phyloP scores from a whole-genome alignment of 2,329 filamentous ascomycete species.

The Ophiocordyceps polyrhachis-furcata region DNA sequence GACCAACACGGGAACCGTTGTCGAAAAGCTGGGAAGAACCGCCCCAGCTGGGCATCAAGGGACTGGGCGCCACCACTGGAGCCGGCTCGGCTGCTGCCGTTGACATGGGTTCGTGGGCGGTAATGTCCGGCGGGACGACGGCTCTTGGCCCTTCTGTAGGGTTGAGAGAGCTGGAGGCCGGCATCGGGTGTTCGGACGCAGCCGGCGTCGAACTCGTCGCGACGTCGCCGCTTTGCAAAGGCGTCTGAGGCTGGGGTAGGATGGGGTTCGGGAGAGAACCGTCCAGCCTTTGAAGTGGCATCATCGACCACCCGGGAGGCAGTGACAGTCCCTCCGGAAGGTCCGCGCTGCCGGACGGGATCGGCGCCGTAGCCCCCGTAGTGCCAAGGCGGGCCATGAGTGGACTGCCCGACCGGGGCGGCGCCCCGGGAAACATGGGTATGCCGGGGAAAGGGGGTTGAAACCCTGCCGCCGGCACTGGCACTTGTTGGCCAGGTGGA shows the following conservation, averaged over 20 bases:
- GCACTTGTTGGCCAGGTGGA: slow-evolving; percentile 5
- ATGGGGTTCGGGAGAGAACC: slow-evolving; percentile 10
- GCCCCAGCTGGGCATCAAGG: slow-evolving; percentile 31
- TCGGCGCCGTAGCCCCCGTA: slow-evolving; percentile 25
- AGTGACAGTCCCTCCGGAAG: slow-evolving; percentile 45
- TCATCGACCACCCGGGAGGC: slow-evolving; percentile 44
- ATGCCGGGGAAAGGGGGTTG: slow-evolving; percentile 6
- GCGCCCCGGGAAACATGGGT: slow-evolving; percentile 8
- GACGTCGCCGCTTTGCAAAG: slow-evolving; percentile 4
- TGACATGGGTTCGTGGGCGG: neutral
- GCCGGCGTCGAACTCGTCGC: slow-evolving; percentile 2
- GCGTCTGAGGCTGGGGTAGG: slow-evolving; percentile 6
- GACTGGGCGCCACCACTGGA: slow-evolving; percentile 27
- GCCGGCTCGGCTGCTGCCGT: slow-evolving; percentile 6
- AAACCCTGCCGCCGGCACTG: slow-evolving; percentile 1
- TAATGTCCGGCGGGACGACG: neutral
- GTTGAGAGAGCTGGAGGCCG: neutral
- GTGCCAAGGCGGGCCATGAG: slow-evolving; percentile 29
- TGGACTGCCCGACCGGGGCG: slow-evolving; percentile 20
- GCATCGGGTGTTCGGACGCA: neutral
- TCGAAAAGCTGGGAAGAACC: slow-evolving; percentile 29
- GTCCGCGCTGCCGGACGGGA: slow-evolving; percentile 40
- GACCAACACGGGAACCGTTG: slow-evolving; percentile 10
- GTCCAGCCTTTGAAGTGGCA: slow-evolving; percentile 39
- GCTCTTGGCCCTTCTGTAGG: neutral